Evolutionary conservation across 139 green algal species (phyloP).

Genomic region (Haematococcus lacustris): DNA sequence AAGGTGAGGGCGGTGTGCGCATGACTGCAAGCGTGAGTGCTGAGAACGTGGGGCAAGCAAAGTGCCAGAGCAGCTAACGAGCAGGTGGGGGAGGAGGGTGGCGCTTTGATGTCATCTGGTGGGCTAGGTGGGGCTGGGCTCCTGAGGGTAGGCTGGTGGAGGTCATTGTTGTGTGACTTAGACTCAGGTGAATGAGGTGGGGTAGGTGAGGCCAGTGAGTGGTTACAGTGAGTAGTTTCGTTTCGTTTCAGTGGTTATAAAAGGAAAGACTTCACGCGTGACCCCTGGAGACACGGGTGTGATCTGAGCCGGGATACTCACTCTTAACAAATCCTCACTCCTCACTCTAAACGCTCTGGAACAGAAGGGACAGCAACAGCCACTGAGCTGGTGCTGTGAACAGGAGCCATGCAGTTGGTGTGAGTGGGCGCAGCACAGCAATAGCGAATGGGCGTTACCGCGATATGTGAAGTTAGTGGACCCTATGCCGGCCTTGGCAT

Average conservation of each 20-base stretch:
- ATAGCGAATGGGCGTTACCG: neutral
- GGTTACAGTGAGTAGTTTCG: too few species aligned
- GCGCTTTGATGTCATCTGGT: neutral
- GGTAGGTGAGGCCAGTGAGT: too few species aligned
- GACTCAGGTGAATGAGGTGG: too few species aligned
- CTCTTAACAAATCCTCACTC: too few species aligned
- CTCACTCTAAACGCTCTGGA: too few species aligned
- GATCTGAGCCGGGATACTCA: too few species aligned
- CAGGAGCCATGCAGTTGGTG: neutral
- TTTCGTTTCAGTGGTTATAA: too few species aligned
- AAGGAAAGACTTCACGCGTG: too few species aligned
- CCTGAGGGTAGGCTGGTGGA: neutral
- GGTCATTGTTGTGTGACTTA: too few species aligned
- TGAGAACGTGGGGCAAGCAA: neutral
- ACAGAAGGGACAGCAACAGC: too few species aligned
- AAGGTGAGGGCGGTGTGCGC: conserved; percentile 3
- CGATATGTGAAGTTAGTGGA: neutral
- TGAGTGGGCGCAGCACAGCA: neutral
- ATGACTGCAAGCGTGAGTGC: neutral
- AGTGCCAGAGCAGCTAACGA: neutral
- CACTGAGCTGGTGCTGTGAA: neutral
- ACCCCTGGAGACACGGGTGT: too few species aligned
- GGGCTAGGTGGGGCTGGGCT: neutral
- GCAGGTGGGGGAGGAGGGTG: neutral
- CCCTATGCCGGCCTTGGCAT: neutral